Evolutionary conservation across 139 green algal genomes (phyloP).

Genomic region (Astrephomene gubernaculifera): DNA sequence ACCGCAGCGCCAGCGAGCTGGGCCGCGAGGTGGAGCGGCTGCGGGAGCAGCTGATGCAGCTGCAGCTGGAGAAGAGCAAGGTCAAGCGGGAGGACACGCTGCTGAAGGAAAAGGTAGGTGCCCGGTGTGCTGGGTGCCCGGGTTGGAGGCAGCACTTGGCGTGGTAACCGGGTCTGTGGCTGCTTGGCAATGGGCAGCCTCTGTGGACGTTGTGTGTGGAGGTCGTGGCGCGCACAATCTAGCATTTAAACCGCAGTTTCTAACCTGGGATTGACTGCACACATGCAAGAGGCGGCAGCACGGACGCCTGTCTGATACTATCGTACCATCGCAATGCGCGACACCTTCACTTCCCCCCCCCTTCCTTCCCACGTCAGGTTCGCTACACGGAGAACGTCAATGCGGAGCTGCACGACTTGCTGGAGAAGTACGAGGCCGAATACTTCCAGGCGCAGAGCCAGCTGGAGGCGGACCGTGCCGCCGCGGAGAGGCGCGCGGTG

Average conservation of each 20-base stretch:
- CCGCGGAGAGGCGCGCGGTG: slow-evolving; percentile 38
- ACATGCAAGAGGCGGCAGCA: too few species aligned
- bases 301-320: too few species aligned
- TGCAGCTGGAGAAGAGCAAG: slow-evolving; percentile 61
- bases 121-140: too few species aligned
- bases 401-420: slow-evolving; percentile 70
- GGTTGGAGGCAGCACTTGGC: too few species aligned
- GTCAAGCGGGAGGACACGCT: slow-evolving; percentile 62
- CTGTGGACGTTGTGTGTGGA: too few species aligned
- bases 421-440: slow-evolving; percentile 68
- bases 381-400: slow-evolving; percentile 73
- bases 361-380: slow-evolving; percentile 32
- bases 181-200: too few species aligned
- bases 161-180: background rate
- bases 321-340: background rate
- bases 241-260: too few species aligned
- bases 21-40: slow-evolving; percentile 55
- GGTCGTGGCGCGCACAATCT: too few species aligned
- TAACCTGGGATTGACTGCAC: too few species aligned
- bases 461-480: slow-evolving; percentile 61
- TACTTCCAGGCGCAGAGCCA: slow-evolving; percentile 55
- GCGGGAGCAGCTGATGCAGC: slow-evolving; percentile 59
- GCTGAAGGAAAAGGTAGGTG: slow-evolving; percentile 62
- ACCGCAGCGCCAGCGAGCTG: slow-evolving; percentile 43
- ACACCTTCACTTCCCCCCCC: background rate